Evolutionary conservation across 2,329 filamentous ascomycete genomes (phyloP).

Genomic region (Teratosphaeria pseudoeucalypti): DNA sequence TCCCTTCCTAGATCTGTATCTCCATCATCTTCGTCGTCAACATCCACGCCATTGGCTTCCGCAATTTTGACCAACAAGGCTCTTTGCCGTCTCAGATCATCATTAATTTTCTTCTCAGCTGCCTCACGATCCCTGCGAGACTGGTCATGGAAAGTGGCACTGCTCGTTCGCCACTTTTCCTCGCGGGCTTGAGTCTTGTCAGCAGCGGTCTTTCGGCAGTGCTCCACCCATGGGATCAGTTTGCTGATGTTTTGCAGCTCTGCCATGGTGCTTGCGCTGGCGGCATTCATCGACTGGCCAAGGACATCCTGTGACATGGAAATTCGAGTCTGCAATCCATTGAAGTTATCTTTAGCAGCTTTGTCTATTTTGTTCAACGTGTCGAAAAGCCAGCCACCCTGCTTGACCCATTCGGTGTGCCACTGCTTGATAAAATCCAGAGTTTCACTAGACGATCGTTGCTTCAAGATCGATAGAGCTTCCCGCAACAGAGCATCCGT

Average conservation of each 20-base stretch:
- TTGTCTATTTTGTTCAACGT: constrained; percentile 12
- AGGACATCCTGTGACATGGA: constrained; percentile 16
- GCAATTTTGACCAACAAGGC: constrained; percentile 17
- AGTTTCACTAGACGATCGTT: neutral
- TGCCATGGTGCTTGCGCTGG: constrained; percentile 14
- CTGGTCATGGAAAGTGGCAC: constrained; percentile 30
- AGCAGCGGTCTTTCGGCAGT: constrained; percentile 27
- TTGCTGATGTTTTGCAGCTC: constrained; percentile 23
- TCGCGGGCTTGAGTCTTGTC: constrained; percentile 27
- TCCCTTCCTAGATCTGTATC: constrained; percentile 1
- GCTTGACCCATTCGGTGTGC: constrained; percentile 19
- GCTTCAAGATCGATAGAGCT: neutral
- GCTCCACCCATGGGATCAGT: constrained; percentile 29
- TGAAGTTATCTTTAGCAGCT: constrained; percentile 4
- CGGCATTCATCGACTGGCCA: constrained; percentile 17
- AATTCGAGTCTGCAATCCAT: constrained; percentile 11
- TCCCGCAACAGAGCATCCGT: neutral
- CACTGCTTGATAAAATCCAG: constrained; percentile 9
- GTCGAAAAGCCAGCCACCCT: constrained; percentile 23
- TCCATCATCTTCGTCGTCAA: constrained; percentile 9
- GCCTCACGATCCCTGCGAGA: constrained; percentile 25
- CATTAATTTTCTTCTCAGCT: constrained; percentile 25
- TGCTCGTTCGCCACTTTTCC: constrained; percentile 31
- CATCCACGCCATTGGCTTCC: constrained; percentile 15
- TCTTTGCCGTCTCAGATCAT: constrained; percentile 24